These are phyloP conservation scores for Xylaria sp. DNA, from an alignment of 2,329 filamentous ascomycete genomes.

Conservation along the genomic window DNA sequence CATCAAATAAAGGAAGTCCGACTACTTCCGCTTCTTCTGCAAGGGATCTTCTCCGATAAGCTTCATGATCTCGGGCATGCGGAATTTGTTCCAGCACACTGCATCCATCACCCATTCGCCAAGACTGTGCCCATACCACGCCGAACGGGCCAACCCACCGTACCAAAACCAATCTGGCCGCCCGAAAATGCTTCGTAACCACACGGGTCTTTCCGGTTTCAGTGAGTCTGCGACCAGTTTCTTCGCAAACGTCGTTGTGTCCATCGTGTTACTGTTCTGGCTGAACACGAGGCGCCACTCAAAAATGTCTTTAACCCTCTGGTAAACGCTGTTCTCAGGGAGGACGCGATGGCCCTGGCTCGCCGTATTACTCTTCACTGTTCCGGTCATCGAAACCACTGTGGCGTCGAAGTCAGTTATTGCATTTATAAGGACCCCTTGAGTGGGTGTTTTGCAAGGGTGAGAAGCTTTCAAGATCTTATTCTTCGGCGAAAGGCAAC, in stretches of 20 bases:
- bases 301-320: constrained; percentile 59
- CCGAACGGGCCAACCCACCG: constrained; percentile 49
- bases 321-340: constrained; percentile 60
- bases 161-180: constrained; percentile 58
- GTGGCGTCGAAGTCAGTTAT: neutral
- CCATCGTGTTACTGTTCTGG: constrained; percentile 60
- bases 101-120: constrained; percentile 55
- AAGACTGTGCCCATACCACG: constrained; percentile 49
- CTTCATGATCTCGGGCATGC: constrained; percentile 49
- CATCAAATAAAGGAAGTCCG: neutral
- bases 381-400: constrained; percentile 65
- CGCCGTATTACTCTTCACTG: constrained; percentile 63
- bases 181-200: constrained; percentile 53
- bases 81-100: constrained; percentile 51
- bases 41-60: constrained; percentile 43
- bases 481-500: neutral
- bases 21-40: constrained; percentile 43
- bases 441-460: neutral
- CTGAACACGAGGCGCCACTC: constrained; percentile 59
- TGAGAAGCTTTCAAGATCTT: neutral
- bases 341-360: constrained; percentile 55
- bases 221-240: constrained; percentile 58
- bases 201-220: constrained; percentile 48
- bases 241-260: constrained; percentile 57
- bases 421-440: neutral